Evolutionary conservation across 805 yeast species (phyloP), one percentile per base, ranked within the genome.

Genomic region (Ogataea populi-albae): DNA sequence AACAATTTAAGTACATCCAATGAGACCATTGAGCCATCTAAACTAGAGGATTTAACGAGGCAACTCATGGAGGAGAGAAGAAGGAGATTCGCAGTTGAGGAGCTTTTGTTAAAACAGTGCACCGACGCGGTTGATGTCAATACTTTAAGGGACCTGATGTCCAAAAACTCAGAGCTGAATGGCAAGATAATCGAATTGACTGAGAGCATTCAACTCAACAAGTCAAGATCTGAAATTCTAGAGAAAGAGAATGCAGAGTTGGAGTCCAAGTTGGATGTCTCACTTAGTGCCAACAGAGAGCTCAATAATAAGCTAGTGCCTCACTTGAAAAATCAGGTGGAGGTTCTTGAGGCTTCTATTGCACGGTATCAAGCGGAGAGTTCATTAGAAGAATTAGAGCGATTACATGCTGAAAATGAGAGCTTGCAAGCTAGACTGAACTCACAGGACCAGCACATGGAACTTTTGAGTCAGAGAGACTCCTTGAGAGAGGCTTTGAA

Each of bases 61-160:
- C 71, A 73, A 41, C 54, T 85, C 38, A 75, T 73, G 37, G 77
- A 75, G 20, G 91, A 85, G 54, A 66, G 91, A 42, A 64, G 75
- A 45, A 71, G 77, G 37, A 61, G 94, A 34, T 78, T 73, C 45
- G 74, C 81, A 19, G 79, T 86, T 19, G 93, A 84, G 49, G 89
- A 82, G 43, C 79, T 81, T 46, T 74, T 80, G 0, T 52, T 82
- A 22, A 56, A 78, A 23, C 54, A 55, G 30, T 41, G 43, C n/a
- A 37, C 41, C 65, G 72, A 45, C 76, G 78, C 8, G 60, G 63
- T 33, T 55, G 65, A 19, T 80, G 23, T 27, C 6, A 85, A 19
- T 68, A 76, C 33, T 62, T 77, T 12, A 34, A 62, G 79, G 20
- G 78, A 79, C 34, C 53, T 81, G 41, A 69, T 73, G 23, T 73